Percentiles rank a stretch among this genome's conserved stretches.
phyloP scores from a whole-genome alignment of 495 filamentous ascomycete species.

The Neurospora sp. region DNA sequence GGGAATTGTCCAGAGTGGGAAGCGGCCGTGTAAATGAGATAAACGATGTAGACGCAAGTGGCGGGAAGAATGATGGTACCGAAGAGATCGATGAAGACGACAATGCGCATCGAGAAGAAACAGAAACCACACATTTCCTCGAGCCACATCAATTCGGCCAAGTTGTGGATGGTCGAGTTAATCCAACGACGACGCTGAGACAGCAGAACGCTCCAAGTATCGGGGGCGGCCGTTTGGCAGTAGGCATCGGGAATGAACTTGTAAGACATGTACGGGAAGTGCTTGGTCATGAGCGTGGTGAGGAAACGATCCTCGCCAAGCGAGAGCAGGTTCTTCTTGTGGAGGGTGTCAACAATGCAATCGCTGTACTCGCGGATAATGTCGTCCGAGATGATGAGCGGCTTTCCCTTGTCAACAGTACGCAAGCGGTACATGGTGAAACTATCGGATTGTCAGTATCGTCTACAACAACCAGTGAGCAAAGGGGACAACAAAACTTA shows the following conservation, averaged over 20 bases:
- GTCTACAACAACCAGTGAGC: background rate
- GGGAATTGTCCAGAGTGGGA: conserved; percentile 68
- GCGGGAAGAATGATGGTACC: conserved; percentile 91
- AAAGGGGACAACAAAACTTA: conserved; percentile 38
- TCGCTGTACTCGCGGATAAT: conserved; percentile 82
- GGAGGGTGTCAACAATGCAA: conserved; percentile 81
- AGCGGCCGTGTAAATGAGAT: conserved; percentile 74
- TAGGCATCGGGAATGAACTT: conserved; percentile 92
- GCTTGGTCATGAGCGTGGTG: conserved; percentile 95
- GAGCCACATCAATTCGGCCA: conserved; percentile 77
- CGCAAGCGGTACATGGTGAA: conserved; percentile 98
- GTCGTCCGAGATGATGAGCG: conserved; percentile 82
- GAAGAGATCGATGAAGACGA: conserved; percentile 90
- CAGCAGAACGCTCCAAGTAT: conserved; percentile 83
- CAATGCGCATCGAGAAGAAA: conserved; percentile 97
- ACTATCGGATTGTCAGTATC: conserved; percentile 43
- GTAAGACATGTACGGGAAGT: conserved; percentile 91
- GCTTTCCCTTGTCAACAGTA: conserved; percentile 83
- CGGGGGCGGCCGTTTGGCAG: conserved; percentile 85
- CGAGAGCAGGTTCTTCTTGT: conserved; percentile 95
- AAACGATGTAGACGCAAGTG: conserved; percentile 81
- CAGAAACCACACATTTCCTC: conserved; percentile 96
- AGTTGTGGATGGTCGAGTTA: conserved; percentile 95
- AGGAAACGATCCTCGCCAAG: conserved; percentile 96
- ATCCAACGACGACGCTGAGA: conserved; percentile 98